A percentile compares a stretch with the other conserved stretches of the same genome.
phyloP scores from a whole-genome alignment of 176 grass and related monocot species.

The Eragrostis nindensis region DNA sequence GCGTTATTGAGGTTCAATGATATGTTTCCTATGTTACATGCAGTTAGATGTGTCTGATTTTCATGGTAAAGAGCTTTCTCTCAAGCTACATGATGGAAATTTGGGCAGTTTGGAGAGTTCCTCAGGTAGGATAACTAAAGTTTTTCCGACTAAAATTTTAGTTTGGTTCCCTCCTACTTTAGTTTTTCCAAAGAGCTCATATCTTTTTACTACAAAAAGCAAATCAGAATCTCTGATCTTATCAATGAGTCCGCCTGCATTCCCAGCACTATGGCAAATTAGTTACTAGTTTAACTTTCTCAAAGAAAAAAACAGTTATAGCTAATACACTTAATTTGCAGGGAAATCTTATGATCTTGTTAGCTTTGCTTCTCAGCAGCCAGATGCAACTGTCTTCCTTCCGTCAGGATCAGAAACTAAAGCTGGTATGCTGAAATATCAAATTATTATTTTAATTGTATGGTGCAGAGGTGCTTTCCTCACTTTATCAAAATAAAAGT shows the following conservation, averaged over 20 bases:
- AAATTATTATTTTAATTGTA: slow-evolving; percentile 6
- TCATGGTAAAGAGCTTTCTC: slow-evolving; percentile 63
- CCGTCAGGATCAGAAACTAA: slow-evolving; percentile 59
- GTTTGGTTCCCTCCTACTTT: neutral
- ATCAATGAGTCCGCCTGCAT: neutral
- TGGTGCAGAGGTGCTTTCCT: neutral
- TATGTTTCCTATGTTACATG: slow-evolving; percentile 11
- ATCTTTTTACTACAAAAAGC: neutral
- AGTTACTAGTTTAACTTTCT: neutral
- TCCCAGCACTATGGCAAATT: slow-evolving; percentile 7
- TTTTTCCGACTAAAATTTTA: neutral
- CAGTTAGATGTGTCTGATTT: slow-evolving; percentile 71
- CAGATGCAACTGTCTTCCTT: slow-evolving; percentile 74
- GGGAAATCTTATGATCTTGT: slow-evolving; percentile 75
- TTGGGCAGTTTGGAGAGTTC: slow-evolving; percentile 69
- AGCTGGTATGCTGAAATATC: slow-evolving; percentile 48
- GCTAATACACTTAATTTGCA: slow-evolving; percentile 37
- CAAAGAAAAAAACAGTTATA: neutral
- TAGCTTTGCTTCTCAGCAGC: slow-evolving; percentile 65
- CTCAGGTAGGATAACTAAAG: slow-evolving; percentile 47
- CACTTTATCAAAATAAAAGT: neutral
- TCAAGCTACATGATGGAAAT: slow-evolving; percentile 61
- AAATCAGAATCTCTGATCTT: neutral
- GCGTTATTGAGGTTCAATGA: neutral
- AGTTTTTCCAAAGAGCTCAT: neutral